phyloP scores from a whole-genome alignment of 2,329 filamentous ascomycete genomes.

The Xylariaceae sp. region DNA sequence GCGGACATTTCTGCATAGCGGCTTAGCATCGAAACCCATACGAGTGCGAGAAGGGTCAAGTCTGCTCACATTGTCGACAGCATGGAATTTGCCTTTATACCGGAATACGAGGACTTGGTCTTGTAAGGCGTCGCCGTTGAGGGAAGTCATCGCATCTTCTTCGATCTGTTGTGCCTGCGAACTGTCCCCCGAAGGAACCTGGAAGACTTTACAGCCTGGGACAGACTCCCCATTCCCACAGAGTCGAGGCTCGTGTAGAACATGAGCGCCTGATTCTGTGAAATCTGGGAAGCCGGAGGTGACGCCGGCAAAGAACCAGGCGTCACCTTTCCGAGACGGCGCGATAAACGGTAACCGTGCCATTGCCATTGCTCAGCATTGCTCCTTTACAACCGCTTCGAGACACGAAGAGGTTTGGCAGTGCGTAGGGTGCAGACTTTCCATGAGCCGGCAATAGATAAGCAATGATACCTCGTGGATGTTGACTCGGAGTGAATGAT shows the following conservation, averaged over 20 bases:
- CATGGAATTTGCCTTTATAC: slow-evolving; percentile 69
- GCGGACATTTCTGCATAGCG: slow-evolving; percentile 65
- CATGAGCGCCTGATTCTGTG: slow-evolving; percentile 45
- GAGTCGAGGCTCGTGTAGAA: slow-evolving; percentile 46
- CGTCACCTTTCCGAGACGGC: slow-evolving; percentile 35
- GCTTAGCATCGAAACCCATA: slow-evolving; percentile 27
- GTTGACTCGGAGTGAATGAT: background rate
- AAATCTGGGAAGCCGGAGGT: slow-evolving; percentile 63
- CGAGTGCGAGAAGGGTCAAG: background rate
- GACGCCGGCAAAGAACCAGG: slow-evolving; percentile 63
- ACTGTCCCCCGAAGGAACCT: slow-evolving; percentile 50
- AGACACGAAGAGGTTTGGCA: background rate
- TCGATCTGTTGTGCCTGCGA: slow-evolving; percentile 47
- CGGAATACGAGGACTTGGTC: slow-evolving; percentile 72
- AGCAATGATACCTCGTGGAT: background rate
- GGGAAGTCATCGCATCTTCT: slow-evolving; percentile 40
- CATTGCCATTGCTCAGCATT: slow-evolving; percentile 17
- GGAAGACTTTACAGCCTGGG: slow-evolving; percentile 66
- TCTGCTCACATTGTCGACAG: slow-evolving; percentile 68
- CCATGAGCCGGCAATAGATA: background rate
- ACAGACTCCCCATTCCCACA: slow-evolving; percentile 48
- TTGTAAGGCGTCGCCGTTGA: slow-evolving; percentile 46
- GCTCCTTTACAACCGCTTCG: background rate
- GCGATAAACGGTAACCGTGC: slow-evolving; percentile 28
- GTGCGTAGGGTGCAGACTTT: too few species aligned